Percentiles rank a stretch among this genome's conserved stretches.
phyloP scores from a whole-genome alignment of 768 basidiomycete species.

The Rubroboletus pulcherrimus region DNA sequence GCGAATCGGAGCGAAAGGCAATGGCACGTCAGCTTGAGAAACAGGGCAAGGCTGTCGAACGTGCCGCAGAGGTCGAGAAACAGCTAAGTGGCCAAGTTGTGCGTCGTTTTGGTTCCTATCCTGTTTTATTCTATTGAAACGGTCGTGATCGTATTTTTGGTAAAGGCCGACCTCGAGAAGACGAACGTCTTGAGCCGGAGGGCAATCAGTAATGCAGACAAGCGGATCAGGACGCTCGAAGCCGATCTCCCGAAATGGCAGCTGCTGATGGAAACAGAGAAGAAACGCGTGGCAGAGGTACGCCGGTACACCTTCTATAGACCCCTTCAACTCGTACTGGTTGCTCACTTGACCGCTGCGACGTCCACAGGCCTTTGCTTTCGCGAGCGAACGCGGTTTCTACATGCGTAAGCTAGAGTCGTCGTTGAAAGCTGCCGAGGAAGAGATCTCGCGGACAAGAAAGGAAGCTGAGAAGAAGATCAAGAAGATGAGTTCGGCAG shows the following conservation, averaged over 20 bases:
- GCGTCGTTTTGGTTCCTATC: conserved; percentile 23
- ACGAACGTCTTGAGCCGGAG: conserved; percentile 37
- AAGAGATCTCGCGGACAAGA: conserved; percentile 43
- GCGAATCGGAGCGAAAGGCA: conserved; percentile 71
- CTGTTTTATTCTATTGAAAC: not conserved
- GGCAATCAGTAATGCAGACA: conserved; percentile 26
- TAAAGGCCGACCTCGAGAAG: conserved; percentile 42
- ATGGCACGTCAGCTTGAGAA: conserved; percentile 54
- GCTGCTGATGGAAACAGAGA: conserved; percentile 36
- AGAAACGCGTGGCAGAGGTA: conserved; percentile 39
- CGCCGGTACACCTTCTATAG: conserved; percentile 1
- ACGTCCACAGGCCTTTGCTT: conserved; percentile 23
- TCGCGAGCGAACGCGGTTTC: conserved; percentile 31
- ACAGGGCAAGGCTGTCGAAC: conserved; percentile 62
- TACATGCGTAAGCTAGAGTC: conserved; percentile 23
- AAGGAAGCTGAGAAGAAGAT: conserved; percentile 53
- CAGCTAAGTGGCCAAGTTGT: conserved; percentile 58
- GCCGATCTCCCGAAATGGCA: conserved; percentile 33
- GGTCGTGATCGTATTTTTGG: not conserved
- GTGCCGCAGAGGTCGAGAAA: conserved; percentile 60
- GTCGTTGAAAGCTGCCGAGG: conserved; percentile 34
- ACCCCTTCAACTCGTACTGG: not conserved
- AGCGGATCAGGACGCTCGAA: conserved; percentile 29
- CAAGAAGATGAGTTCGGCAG: conserved; percentile 38
- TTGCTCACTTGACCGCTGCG: not conserved